Evolutionary conservation across 495 filamentous ascomycete species (phyloP), one percentile per base, ranked within the genome.

Genomic region (Hapsidospora chrysogenum): DNA sequence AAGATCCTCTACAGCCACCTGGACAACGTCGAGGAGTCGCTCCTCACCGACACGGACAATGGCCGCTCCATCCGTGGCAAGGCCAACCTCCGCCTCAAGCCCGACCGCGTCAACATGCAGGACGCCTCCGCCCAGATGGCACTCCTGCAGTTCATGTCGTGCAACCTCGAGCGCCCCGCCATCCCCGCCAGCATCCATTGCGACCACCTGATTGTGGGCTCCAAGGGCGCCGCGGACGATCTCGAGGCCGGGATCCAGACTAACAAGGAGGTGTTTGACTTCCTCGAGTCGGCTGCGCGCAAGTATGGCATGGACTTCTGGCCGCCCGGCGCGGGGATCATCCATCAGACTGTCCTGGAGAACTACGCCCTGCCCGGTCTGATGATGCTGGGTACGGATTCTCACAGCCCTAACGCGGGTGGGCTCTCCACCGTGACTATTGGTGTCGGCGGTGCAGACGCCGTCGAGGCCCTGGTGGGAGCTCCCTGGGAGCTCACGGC

Each of bases 351-450:
- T 39, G 89, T 97, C 29, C 62, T 97, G 45, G 89, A 97, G 65
- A 96, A 96, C 58, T 97, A 97, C 51, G 82, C 89, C n/a, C 76
- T 85, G 3, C 89, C 89, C 3, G 89, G 89, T 30, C 53, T 95
- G 48, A 95, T 97, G 89, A 94, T 96, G 86, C 70, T 97, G n/a
- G 89, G 89, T 38, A 97, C 89, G 23, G 89, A 97, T 56, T 94
- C 86, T 50, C 89, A 96, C 60, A 95, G 89, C 18, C 89, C 89
- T 15, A 96, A 97, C 53, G 89, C 77, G 10, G 89, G 89, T 53
- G 89, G 89, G 40, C 57, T 97, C 23, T 85, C 80, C 40, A 83
- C 84, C 2, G 92, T 95, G 51, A 92, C 89, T 2, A 97, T 97
- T 49, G 89, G 89, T 58, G 89, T 97, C 21, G 89, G 89, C 43